These are phyloP conservation scores for Rutstroemia sp. DNA, from an alignment of 2,329 filamentous ascomycete genomes.

Conservation along the genomic window DNA sequence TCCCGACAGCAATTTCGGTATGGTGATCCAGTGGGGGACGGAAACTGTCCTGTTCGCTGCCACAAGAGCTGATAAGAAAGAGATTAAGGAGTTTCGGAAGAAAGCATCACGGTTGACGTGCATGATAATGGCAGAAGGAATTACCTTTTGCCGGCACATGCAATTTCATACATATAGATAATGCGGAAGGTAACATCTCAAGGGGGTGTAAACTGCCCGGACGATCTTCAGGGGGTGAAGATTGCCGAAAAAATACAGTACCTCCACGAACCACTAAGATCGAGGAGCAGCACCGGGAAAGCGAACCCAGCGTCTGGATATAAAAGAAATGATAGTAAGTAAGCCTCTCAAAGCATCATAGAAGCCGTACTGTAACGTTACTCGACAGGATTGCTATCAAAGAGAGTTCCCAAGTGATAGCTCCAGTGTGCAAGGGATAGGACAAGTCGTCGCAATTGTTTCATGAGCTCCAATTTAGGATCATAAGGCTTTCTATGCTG, in stretches of 20 bases:
- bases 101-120: not conserved
- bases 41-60: not conserved
- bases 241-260: slow-evolving; percentile 1
- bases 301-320: not conserved
- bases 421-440: no score
- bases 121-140: slow-evolving; percentile 1
- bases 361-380: not conserved
- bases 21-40: not conserved
- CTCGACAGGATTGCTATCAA: not conserved
- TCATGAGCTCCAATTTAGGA: no score
- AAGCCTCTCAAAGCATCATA: not conserved
- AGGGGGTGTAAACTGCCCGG: not conserved
- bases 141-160: slow-evolving; percentile 3
- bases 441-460: no score
- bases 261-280: no score
- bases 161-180: not conserved
- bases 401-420: not conserved
- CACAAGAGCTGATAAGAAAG: not conserved
- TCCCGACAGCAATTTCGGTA: not conserved
- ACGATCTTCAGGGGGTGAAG: slow-evolving; percentile 1
- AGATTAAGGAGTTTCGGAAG: not conserved
- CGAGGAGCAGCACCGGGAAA: no score
- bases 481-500: no score
- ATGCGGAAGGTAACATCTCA: not conserved
- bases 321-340: not conserved